These are phyloP conservation scores for Neurospora crassa DNA, from an alignment of 2,329 filamentous ascomycete species.

Conservation along the genomic window DNA sequence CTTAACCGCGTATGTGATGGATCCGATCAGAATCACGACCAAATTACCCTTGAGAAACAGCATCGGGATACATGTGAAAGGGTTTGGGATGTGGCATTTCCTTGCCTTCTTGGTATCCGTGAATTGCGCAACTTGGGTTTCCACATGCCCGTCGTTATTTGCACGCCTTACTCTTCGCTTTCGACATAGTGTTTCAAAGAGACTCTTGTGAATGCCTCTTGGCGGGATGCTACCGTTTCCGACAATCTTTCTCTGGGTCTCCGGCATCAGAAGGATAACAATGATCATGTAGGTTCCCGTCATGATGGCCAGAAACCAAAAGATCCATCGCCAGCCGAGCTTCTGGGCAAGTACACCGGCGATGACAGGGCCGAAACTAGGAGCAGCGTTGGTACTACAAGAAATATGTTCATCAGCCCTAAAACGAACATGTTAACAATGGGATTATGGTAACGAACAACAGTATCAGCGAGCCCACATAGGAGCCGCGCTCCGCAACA, in stretches of 20 bases:
- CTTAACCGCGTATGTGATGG: slow-evolving; percentile 10
- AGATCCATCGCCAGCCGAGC: slow-evolving; percentile 50
- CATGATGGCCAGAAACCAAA: slow-evolving; percentile 51
- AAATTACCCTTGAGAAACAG: slow-evolving; percentile 7
- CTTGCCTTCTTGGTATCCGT: not conserved
- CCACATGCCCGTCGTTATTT: not conserved
- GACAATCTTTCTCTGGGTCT: slow-evolving; percentile 40
- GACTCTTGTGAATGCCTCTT: slow-evolving; percentile 26
- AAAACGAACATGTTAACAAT: not conserved
- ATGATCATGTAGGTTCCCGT: slow-evolving; percentile 30
- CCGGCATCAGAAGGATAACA: slow-evolving; percentile 41
- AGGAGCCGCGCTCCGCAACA: slow-evolving; percentile 48
- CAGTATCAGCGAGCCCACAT: slow-evolving; percentile 43
- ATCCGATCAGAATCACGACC: slow-evolving; percentile 8
- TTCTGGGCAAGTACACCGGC: slow-evolving; percentile 48
- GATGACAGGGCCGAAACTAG: slow-evolving; percentile 44
- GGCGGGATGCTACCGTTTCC: slow-evolving; percentile 41
- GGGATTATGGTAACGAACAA: not conserved
- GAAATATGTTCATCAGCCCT: not conserved
- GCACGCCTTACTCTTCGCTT: not conserved
- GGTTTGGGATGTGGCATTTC: slow-evolving; percentile 3
- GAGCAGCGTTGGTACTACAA: slow-evolving; percentile 21
- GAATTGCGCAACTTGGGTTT: not conserved
- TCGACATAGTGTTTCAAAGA: slow-evolving; percentile 18
- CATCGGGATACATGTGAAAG: slow-evolving; percentile 7